Evolutionary conservation across 2,329 filamentous ascomycete species (phyloP), one percentile per base, ranked within the genome.

Genomic region (Aspergillus alliaceus): DNA sequence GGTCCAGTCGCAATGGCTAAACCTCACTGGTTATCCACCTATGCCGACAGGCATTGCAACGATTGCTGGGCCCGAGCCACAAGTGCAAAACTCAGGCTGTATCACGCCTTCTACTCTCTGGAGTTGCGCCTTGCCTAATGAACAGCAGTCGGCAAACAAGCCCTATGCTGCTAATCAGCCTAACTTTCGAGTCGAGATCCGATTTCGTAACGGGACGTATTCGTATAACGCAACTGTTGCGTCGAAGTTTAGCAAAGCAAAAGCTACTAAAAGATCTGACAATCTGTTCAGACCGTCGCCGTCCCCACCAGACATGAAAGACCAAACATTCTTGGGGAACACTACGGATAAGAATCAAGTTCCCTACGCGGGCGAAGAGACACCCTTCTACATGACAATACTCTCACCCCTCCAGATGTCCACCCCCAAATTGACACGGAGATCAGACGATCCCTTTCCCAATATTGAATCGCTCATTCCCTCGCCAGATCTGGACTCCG

Each of bases 301-400:
- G 15, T 60, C 69, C n/a, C 72, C 81, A 4, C 82, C 82, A 15
- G 75, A 69, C 27, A 78, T 84, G 25, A 78, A 85, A 37, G 93
- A 98, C 58, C 88, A 91, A 74, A 83, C 79, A 60, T 96, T 97
- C 67, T 74, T 97, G 7, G 92, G 93, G 4, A 90, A 92, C 69
- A 93, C 90, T 0, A 96, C 92, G 0, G 93, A 98, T 67, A 82
- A 83, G 0, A 86, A 90, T 59, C 79, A 82, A 12, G 81, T 82
- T 67, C 83, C 87, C 4, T 96, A 93, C 72, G 87, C 87, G 1
- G 93, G 93, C 62, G 93, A 96, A 75, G 83, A 87, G 8, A 96
- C 93, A 0, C 93, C 93, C 0, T 96, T 97, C 74, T 96, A 89
- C 72, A 89, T 96, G 63, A 91, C 87, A 27, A 81, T 96, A 54